phyloP scores from a whole-genome alignment of 2,329 filamentous ascomycete species.

The Aureobasidium melanogenum region DNA sequence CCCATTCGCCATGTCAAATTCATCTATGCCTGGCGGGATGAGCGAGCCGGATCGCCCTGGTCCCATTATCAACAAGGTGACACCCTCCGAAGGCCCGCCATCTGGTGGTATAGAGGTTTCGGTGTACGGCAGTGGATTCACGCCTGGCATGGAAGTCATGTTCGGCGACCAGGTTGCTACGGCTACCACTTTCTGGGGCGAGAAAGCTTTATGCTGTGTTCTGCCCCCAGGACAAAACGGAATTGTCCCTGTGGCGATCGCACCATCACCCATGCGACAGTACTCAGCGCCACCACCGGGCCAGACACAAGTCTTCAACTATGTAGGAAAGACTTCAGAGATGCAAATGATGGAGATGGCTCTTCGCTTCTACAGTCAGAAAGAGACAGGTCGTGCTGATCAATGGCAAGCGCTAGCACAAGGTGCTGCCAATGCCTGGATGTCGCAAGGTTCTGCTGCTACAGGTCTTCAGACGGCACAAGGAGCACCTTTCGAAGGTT shows the following conservation, averaged over 20 bases:
- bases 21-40: slow-evolving; percentile 1
- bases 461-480: slow-evolving; percentile 2
- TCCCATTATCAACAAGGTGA: slow-evolving; percentile 70
- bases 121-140: slow-evolving; percentile 71
- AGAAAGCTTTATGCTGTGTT: slow-evolving; percentile 69
- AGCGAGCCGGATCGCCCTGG: slow-evolving; percentile 24
- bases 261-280: slow-evolving; percentile 13
- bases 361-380: slow-evolving; percentile 26
- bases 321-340: slow-evolving; percentile 62
- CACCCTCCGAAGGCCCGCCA: slow-evolving; percentile 72
- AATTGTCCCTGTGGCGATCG: slow-evolving; percentile 60
- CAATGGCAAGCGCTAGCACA: slow-evolving; percentile 24
- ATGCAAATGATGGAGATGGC: slow-evolving; percentile 53
- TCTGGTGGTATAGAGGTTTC: slow-evolving; percentile 82
- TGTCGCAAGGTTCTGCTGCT: slow-evolving; percentile 13
- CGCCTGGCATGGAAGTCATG: slow-evolving; percentile 70
- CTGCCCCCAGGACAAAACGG: slow-evolving; percentile 64
- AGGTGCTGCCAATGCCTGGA: slow-evolving; percentile 17
- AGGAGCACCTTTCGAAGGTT: slow-evolving; percentile 3
- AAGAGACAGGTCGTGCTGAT: slow-evolving; percentile 24
- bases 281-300: slow-evolving; percentile 16
- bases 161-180: slow-evolving; percentile 65
- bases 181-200: slow-evolving; percentile 72
- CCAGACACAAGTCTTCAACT: slow-evolving; percentile 48
- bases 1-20: slow-evolving; percentile 12